Base-by-base conservation (phyloP, 2,329 filamentous ascomycete genomes). In the Ophiostoma ips region DNA sequence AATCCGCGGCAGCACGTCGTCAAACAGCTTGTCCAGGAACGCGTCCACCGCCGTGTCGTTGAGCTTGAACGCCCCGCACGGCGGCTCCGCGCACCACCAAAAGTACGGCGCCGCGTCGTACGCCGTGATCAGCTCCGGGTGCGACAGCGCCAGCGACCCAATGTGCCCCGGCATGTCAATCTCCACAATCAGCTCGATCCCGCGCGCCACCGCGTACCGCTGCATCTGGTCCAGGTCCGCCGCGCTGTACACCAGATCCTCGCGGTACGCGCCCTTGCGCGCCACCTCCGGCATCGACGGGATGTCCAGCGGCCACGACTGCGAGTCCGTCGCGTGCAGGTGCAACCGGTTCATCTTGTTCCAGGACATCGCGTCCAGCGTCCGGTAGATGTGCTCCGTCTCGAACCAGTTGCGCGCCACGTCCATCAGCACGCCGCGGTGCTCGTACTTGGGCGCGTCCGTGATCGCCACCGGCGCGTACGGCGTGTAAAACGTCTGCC, bases 261-360 rank as follows among this genome's bases (percentile, higher is more conserved):
- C 69, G 21, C 72, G 71, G 61, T 94, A 94, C 1, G 86, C 82
- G 34, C 87, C 87, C 62, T 86, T 81, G 48, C 71, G 65, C 3
- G 86, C 73, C 2, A 94, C 70, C 52, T 82, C 75, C 3, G 87
- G 84, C 54, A 94, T 66, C 2, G 83, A 66, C 1, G 85, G 84
- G 46, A 94, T 81, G 57, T 87, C 85, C 21, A 94, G 70, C 0
- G 87, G 87, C 83, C 87, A 94, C 4, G 85, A 85, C 64, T 94
- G 87, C 15, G 83, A 80, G 64, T 94, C 87, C 5, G 85, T 92
- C 51, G 83, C 73, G 68, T 94, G 87, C 49, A 90, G 69, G 64
- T 92, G 87, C 50, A 94, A 72, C 6, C 80, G 73, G 66, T 92
- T 92, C 71, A 92, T 75, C 68, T 94, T 92, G 68, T 81, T 87